Conservation (phyloP, 2,329 filamentous ascomycete genomes). For the Plenodomus biglobosus region DNA sequence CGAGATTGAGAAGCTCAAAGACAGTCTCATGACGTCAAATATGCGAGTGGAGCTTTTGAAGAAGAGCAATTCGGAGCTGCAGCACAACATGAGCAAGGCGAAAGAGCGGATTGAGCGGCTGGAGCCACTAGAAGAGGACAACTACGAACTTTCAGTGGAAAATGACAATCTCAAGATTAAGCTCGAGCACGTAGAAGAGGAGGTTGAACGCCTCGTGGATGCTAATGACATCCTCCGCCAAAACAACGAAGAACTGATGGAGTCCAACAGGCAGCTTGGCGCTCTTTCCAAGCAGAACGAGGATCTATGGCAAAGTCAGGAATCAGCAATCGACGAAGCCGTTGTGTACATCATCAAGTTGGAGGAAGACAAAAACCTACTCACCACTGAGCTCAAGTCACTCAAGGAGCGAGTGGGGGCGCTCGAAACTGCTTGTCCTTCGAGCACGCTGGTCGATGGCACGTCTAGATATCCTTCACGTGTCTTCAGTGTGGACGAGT, state of each 20-base stretch:
- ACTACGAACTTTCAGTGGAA: slow-evolving; percentile 27
- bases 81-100: slow-evolving; percentile 27
- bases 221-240: slow-evolving; percentile 19
- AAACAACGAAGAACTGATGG: slow-evolving; percentile 16
- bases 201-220: slow-evolving; percentile 18
- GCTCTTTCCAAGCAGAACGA: slow-evolving; percentile 33
- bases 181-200: slow-evolving; percentile 24
- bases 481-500: slow-evolving; percentile 39
- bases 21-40: slow-evolving; percentile 33
- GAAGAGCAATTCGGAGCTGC: slow-evolving; percentile 35
- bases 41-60: slow-evolving; percentile 36
- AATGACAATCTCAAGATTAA: slow-evolving; percentile 25
- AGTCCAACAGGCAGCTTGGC: slow-evolving; percentile 27
- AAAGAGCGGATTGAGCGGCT: slow-evolving; percentile 30
- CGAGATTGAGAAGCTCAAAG: slow-evolving; percentile 30
- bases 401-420: slow-evolving; percentile 23
- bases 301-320: slow-evolving; percentile 25
- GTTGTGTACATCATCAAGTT: slow-evolving; percentile 35
- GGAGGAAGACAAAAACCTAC: slow-evolving; percentile 29
- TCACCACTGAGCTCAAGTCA: slow-evolving; percentile 26
- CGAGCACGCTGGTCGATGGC: slow-evolving; percentile 19
- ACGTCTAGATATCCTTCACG: slow-evolving; percentile 20
- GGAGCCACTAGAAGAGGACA: slow-evolving; percentile 30
- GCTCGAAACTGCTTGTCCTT: slow-evolving; percentile 13
- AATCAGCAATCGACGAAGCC: slow-evolving; percentile 37